Evolutionary conservation across 2,329 filamentous ascomycete genomes (phyloP).

Genomic region (Colletotrichum lupini): DNA sequence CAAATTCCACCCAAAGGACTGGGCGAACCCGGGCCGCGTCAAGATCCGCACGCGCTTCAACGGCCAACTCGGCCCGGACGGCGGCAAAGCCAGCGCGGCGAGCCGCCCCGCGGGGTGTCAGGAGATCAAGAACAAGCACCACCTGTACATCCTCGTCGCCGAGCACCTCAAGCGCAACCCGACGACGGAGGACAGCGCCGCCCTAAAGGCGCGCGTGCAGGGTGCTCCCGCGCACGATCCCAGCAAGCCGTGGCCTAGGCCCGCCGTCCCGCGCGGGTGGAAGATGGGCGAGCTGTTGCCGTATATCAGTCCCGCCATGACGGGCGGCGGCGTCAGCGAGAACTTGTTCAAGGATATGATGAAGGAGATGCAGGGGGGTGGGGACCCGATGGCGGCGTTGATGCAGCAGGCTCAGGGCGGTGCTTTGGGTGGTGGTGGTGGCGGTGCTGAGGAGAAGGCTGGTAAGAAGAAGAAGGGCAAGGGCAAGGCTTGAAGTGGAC

Average conservation of each 20-base stretch:
- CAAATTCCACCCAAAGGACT: constrained; percentile 95
- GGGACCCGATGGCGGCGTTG: constrained; percentile 57
- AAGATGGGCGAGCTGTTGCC: constrained; percentile 88
- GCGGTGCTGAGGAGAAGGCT: constrained; percentile 48
- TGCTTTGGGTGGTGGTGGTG: constrained; percentile 39
- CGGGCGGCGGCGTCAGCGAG: constrained; percentile 92
- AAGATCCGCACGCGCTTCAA: constrained; percentile 61
- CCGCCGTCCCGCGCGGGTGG: constrained; percentile 86
- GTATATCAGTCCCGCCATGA: constrained; percentile 88
- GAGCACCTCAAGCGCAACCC: constrained; percentile 80
- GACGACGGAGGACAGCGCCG: constrained; percentile 74
- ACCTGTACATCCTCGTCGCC: constrained; percentile 85
- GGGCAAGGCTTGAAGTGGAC: constrained; percentile 49
- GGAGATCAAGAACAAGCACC: constrained; percentile 81
- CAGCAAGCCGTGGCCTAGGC: constrained; percentile 75
- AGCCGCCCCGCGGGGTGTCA: constrained; percentile 46
- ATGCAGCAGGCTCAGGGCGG: constrained; percentile 50
- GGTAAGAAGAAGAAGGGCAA: constrained; percentile 64
- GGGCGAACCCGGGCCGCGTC: constrained; percentile 94
- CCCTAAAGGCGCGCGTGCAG: constrained; percentile 77
- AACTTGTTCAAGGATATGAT: constrained; percentile 98
- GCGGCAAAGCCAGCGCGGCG: constrained; percentile 61
- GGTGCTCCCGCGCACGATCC: constrained; percentile 76
- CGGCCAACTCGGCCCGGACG: constrained; percentile 48
- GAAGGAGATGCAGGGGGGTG: constrained; percentile 80